Conservation (phyloP, 2,329 filamentous ascomycete species). For the Monosporascus sp. region DNA sequence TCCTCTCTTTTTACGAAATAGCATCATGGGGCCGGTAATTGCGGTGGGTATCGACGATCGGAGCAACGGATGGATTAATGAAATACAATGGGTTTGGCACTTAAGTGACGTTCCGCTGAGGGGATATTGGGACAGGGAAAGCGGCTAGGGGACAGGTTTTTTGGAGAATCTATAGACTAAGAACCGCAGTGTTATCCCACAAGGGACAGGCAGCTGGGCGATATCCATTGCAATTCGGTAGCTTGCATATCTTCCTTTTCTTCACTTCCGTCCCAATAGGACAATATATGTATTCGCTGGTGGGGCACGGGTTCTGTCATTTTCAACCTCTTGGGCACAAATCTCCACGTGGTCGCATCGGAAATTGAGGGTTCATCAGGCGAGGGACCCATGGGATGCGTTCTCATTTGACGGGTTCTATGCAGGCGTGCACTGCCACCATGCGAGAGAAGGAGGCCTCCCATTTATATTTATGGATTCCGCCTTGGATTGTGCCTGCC, state of each 20-base stretch:
- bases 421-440: not conserved
- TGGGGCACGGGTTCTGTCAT: no score
- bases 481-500: no score
- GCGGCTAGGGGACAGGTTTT: not conserved
- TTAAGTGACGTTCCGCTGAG: not conserved
- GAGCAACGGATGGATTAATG: not conserved
- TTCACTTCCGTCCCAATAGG: not conserved
- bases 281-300: no score
- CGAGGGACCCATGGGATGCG: no score
- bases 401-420: not conserved
- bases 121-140: not conserved
- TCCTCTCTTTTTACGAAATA: not conserved
- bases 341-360: not conserved
- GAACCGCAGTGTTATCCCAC: not conserved
- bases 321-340: not conserved
- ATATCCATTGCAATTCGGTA: not conserved
- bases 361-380: no score
- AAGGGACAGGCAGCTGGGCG: not conserved
- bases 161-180: not conserved
- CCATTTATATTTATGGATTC: no score
- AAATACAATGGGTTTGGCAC: not conserved
- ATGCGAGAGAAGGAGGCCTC: not conserved
- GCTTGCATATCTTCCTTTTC: not conserved
- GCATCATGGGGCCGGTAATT: not conserved
- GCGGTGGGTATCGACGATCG: not conserved